Evolutionary conservation across 2,329 filamentous ascomycete genomes (phyloP), one percentile per base, ranked within the genome.

Genomic region (Daldinia sp.): DNA sequence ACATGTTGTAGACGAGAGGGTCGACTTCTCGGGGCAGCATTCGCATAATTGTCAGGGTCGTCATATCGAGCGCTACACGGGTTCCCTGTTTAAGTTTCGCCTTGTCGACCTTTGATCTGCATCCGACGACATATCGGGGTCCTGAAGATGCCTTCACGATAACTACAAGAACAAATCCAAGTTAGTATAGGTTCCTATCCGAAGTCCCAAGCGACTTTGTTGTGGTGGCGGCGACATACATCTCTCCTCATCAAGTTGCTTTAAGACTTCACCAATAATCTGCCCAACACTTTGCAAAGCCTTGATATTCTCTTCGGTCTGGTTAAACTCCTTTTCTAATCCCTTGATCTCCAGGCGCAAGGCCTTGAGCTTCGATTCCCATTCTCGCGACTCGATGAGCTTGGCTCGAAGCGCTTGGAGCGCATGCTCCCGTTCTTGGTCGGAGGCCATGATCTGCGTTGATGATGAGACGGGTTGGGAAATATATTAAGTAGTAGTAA

Each of bases 1-100:
- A 99, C 96, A 99, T 99, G 86, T 99, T 99, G 88, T 99, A 99
- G 74, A 99, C 96, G 74, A 99, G 87, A 20, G 96, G 96, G 79
- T 99, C 96, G 79, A 99, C 97, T 85, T 99, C 96, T 81, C 96
- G 92, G 67, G 96, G 97, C 53, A 99, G 87, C 96, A 99, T 99
- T 78, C 96, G 93, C 96, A 99, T 99, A 82, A 99, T 99, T 68
- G 96, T 99, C 74, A 99, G 92, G 20, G 96, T 99, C 58, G 96
- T 99, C 96, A 99, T 99, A 79, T 99, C 96, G 67, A 99, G 90
- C 37, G 96, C 95, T 62, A 99, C 96, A 78, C 96, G 93, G 30
- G 95, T 98, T 76, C 97, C 97, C 83, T 99, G 96, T 88, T 98
- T 99, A 79, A 99, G 85, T 86, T 98, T 98, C 70, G 87, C 85